These are phyloP conservation scores for Nymphaea colorata DNA, from an alignment of 164 flowering plant species.

Conservation along the genomic window DNA sequence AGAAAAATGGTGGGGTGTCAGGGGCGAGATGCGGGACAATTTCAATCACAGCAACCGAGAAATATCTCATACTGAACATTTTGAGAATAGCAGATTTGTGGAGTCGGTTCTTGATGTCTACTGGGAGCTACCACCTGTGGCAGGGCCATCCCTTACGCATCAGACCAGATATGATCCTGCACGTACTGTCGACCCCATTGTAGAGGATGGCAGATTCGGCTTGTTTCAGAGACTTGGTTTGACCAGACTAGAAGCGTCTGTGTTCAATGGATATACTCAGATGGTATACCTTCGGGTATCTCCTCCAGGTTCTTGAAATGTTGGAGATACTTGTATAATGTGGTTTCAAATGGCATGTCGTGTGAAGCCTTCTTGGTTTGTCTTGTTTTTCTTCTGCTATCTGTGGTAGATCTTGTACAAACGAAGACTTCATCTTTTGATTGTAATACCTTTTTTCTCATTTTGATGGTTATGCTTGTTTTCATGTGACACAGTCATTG, in stretches of 20 bases:
- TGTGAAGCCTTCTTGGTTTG: no score
- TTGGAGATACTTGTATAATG: neutral
- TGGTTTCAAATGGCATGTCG: neutral
- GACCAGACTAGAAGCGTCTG: slow-evolving; percentile 53
- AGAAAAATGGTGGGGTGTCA: slow-evolving; percentile 98
- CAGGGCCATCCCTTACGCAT: slow-evolving; percentile 96
- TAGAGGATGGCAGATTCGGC: slow-evolving; percentile 85
- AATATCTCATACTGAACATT: slow-evolving; percentile 60
- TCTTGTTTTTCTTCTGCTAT: no score
- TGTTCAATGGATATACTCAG: slow-evolving; percentile 95
- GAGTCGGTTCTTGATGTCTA: slow-evolving; percentile 90
- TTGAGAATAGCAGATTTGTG: slow-evolving; percentile 74
- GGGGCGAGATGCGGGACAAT: slow-evolving; percentile 80
- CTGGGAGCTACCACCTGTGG: slow-evolving; percentile 97
- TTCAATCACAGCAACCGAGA: slow-evolving; percentile 71
- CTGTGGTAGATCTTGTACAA: no score
- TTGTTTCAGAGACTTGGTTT: slow-evolving; percentile 78
- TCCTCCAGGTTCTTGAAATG: slow-evolving; percentile 22
- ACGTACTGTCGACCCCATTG: slow-evolving; percentile 54
- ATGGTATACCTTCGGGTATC: slow-evolving; percentile 91
- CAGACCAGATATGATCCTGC: slow-evolving; percentile 97
- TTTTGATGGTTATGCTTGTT: no score
- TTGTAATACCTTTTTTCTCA: no score
- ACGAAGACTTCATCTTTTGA: no score
- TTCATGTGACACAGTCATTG: no score